Evolutionary conservation across 805 yeast genomes (phyloP), one percentile per base, ranked within the genome.

Genomic region (Spathaspora hagerdaliae): DNA sequence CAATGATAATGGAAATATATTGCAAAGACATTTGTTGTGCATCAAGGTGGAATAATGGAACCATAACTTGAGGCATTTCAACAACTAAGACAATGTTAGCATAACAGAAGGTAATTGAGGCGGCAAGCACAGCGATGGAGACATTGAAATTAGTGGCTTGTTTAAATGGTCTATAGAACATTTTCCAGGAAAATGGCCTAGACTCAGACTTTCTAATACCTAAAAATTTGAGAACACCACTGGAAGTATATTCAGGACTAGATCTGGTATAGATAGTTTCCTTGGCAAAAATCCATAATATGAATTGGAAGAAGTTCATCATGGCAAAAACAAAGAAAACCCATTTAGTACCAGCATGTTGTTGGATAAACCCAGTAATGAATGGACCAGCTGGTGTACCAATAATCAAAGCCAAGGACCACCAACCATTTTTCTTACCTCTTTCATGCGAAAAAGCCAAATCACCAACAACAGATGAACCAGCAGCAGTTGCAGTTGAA

Each of bases 1-100:
- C 64, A 29, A 59, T 29, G 24, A 59, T 56, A 27, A 59, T 41
- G 2, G 59, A 49, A 27, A 58, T 45, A 41, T 48, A 55, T 45
- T 59, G 63, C 14, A 58, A 51, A 31, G 59, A 57, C 19, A 58
- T 41, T 24, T 50, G 58, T 38, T 59, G 61, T 7, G 63, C 43
- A 42, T 50, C 43, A 39, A 59, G 47, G 10, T 47, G 43, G 40
- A 55, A 59, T 39, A 46, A 45, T 29, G 41, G 48, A 15, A 50
- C 53, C 44, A 52, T 51, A 7, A 54, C 49, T 31, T 51, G 47
- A 10, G 64, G 59, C 37, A 57, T 41, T 42, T 59, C 64, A 14
- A 59, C 61, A 15, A 51, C 51, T 9, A 53, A 44, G 10, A 50
- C 59, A 26, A 58, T 51, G 40, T 57, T 59, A 8, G 58, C 59